Conservation (phyloP, 371 early-diverging fungal species). For the Circinella minor region DNA sequence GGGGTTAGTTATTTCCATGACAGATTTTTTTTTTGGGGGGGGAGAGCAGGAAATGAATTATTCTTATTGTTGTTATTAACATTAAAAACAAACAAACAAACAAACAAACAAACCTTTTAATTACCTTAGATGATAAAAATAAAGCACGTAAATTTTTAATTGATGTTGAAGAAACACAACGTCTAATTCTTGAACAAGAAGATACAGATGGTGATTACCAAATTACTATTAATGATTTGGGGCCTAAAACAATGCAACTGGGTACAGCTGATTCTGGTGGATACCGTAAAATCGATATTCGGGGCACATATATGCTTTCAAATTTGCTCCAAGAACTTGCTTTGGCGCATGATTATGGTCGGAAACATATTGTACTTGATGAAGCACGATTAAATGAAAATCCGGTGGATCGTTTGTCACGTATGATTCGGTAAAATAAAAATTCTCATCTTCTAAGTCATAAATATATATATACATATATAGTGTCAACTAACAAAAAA, state of each 20-base stretch:
- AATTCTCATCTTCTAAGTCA: no score
- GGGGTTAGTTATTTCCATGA: no score
- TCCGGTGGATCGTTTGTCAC: conserved; percentile 87
- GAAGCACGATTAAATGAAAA: conserved; percentile 93
- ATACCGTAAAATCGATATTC: conserved; percentile 84
- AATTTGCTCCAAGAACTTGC: conserved; percentile 95
- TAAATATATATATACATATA: no score
- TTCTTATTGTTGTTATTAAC: not conserved
- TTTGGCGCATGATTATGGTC: conserved; percentile 85
- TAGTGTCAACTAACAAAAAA: no score
- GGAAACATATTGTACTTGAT: conserved; percentile 85
- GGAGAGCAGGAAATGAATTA: no score
- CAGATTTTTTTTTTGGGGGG: no score
- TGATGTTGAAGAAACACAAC: conserved; percentile 85
- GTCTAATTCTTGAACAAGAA: conserved; percentile 86
- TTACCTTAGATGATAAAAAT: conserved; percentile 69
- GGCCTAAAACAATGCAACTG: conserved; percentile 88
- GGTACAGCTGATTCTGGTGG: conserved; percentile 91
- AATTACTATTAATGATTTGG: conserved; percentile 91
- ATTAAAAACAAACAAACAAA: not conserved
- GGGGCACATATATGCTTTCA: conserved; percentile 95
- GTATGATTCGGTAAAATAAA: conserved; percentile 75
- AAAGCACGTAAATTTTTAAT: conserved; percentile 81
- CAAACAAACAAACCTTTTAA: not conserved
- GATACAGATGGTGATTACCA: conserved; percentile 96